Conservation (phyloP, 2,329 filamentous ascomycete genomes). For the Sclerotinia sclerotiorum region DNA sequence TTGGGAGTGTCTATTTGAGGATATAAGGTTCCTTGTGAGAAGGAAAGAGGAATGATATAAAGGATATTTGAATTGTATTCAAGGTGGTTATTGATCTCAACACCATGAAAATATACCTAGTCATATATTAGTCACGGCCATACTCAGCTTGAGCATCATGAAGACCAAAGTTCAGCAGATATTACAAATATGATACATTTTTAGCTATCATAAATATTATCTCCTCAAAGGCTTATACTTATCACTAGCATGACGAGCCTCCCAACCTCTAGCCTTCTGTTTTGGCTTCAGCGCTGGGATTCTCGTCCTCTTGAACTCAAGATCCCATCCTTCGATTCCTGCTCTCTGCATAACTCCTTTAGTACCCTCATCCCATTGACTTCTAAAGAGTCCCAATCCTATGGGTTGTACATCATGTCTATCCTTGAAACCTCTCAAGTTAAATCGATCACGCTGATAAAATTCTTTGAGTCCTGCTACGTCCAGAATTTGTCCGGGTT, state of each 20-base stretch:
- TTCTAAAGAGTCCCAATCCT: constrained; percentile 85
- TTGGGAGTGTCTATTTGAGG: too few relatives aligned
- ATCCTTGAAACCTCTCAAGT: constrained; percentile 70
- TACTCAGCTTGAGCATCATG: constrained; percentile 3
- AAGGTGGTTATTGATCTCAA: neutral
- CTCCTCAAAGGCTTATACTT: constrained; percentile 56
- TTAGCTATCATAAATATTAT: constrained; percentile 22
- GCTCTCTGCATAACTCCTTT: constrained; percentile 82
- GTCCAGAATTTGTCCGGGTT: constrained; percentile 59
- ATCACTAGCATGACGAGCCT: constrained; percentile 62
- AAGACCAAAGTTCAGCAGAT: neutral
- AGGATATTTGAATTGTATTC: neutral
- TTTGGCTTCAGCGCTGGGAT: constrained; percentile 66
- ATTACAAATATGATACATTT: constrained; percentile 25
- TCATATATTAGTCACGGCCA: neutral
- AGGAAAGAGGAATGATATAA: too few relatives aligned
- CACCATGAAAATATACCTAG: neutral
- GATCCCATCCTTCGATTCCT: constrained; percentile 70
- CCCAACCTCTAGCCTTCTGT: constrained; percentile 63
- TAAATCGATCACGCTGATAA: constrained; percentile 66
- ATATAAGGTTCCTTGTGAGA: too few relatives aligned
- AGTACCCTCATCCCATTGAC: constrained; percentile 84
- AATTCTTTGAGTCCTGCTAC: constrained; percentile 55
- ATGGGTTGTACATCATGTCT: constrained; percentile 70
- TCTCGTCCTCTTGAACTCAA: constrained; percentile 82